Percentiles rank a stretch among this genome's conserved stretches.
These are phyloP conservation scores for Blumeria hordei DNA, from an alignment of 2,329 filamentous ascomycete species.

Conservation along the genomic window DNA sequence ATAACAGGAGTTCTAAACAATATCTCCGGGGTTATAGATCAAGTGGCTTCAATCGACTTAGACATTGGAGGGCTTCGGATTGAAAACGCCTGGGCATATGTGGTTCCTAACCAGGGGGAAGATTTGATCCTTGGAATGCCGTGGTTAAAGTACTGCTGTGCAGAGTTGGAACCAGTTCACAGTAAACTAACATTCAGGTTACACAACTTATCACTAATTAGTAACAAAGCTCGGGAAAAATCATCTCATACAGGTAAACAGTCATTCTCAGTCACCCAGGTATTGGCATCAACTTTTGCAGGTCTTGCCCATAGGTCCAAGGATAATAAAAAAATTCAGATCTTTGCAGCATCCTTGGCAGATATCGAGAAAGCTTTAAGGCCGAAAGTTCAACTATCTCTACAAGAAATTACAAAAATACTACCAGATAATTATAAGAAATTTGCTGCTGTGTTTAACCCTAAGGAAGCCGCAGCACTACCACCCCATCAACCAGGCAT, in stretches of 20 bases:
- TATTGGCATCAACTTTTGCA: neutral
- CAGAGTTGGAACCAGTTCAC: neutral
- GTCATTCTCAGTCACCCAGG: neutral
- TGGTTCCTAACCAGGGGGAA: neutral
- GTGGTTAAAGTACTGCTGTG: neutral
- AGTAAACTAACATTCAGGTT: neutral
- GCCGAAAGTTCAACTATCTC: neutral
- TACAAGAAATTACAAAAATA: neutral
- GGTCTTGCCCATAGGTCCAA: neutral
- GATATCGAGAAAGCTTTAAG: neutral
- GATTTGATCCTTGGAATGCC: neutral
- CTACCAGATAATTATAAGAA: neutral
- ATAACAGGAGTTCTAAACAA: neutral
- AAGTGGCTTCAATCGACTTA: neutral
- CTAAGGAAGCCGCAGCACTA: neutral
- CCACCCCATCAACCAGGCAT: neutral
- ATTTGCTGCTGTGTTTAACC: neutral
- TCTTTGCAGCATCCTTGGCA: neutral
- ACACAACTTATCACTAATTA: neutral
- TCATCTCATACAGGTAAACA: neutral
- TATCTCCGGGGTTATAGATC: neutral
- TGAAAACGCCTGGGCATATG: neutral
- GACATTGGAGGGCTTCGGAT: neutral
- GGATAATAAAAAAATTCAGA: neutral
- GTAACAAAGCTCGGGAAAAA: neutral